Conservation (phyloP, 208 protist genomes). For the Leishmania amazonensis region DNA sequence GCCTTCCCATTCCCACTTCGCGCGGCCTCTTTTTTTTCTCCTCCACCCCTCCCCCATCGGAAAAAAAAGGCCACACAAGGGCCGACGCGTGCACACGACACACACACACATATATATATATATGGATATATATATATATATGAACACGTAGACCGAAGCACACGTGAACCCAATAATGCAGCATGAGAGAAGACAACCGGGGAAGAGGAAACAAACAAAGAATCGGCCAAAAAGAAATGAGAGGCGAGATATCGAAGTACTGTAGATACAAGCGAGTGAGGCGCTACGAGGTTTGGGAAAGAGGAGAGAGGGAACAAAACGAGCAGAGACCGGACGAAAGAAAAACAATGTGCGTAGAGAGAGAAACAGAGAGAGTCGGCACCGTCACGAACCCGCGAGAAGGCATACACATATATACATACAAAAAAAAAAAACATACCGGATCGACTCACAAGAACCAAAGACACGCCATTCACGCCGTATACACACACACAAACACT, state of each 20-base stretch:
- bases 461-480: background rate
- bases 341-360: background rate
- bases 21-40: background rate
- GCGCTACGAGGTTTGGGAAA: background rate
- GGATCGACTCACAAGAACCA: constrained; percentile 1
- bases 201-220: background rate
- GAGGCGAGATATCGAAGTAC: background rate
- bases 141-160: background rate
- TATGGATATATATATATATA: background rate
- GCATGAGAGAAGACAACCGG: background rate
- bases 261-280: background rate
- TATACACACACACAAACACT: background rate
- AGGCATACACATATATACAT: background rate
- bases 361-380: background rate
- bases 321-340: constrained; percentile 6
- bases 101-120: background rate
- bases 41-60: background rate
- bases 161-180: background rate
- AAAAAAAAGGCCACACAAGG: background rate
- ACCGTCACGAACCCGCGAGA: background rate
- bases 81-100: background rate
- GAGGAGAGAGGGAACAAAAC: background rate
- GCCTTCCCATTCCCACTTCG: background rate
- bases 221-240: background rate
- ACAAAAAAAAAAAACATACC: background rate